Evolutionary conservation across 371 early-diverging fungal genomes (phyloP), one percentile per base, ranked within the genome.

Genomic region (Lichtheimia corymbifera): DNA sequence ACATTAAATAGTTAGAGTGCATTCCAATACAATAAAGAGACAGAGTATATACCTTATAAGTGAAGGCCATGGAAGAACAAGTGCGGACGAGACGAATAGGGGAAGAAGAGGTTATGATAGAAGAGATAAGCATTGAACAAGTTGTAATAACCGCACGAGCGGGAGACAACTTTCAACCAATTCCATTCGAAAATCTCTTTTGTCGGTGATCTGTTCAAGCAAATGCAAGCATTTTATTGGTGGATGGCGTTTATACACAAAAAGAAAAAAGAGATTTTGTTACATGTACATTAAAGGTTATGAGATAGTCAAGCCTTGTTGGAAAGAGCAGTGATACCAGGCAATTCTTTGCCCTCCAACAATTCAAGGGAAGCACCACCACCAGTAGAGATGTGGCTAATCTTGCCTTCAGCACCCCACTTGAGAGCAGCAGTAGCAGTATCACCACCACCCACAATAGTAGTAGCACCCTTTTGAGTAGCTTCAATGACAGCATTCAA

Each of bases 291-390:
- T 47, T 47, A 47, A 17, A 47, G 47, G 47, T 47, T n/a, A 47
- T 47, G 47, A 47, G 18, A 24, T 7, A 63, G 63, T 63, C 63
- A 63, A 52, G 63, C 63, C 66, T 80, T 77, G 73, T 63, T 76
- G 51, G 95, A 93, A 52, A 97, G 89, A 66, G 95, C 93, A 67
- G 84, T 72, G 61, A 97, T 95, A 72, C 97, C 97, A 43, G 97
- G 97, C 50, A 94, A 83, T 53, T 83, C 84, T 80, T 90, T 90
- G 61, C 83, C 98, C 83, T 98, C 98, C 61, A 99, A 84, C 30
- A 99, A 87, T 83, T 98, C 98, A 62, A 99, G 85, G 55, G 89
- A 88, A 50, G 98, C 97, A 82, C 99, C 99, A 60, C 99, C 99
- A 71, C 99, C 99, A 59, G 99, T 99, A 58, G 91, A 91, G 65